Conservation (phyloP, 2,329 filamentous ascomycete genomes). For the Tolypocladium inflatum region DNA sequence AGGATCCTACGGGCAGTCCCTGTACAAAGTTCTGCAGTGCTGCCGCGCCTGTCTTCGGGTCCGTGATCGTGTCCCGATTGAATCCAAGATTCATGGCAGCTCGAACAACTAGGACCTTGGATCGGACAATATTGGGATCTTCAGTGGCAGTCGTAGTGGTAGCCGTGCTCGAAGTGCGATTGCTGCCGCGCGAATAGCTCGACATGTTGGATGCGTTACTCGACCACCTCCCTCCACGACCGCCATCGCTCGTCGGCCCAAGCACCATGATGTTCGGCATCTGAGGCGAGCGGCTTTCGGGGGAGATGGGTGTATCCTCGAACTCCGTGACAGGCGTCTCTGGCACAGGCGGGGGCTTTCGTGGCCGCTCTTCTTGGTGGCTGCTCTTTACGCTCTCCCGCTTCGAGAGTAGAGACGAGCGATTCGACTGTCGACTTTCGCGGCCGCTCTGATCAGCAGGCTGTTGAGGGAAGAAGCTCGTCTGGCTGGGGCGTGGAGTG, state of each 20-base stretch:
- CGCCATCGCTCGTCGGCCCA: slow-evolving; percentile 53
- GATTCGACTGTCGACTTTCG: slow-evolving; percentile 40
- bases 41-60: slow-evolving; percentile 34
- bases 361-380: slow-evolving; percentile 36
- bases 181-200: slow-evolving; percentile 64
- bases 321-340: slow-evolving; percentile 95
- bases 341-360: slow-evolving; percentile 46
- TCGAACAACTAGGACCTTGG: slow-evolving; percentile 73
- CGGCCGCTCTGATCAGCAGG: slow-evolving; percentile 38
- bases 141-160: slow-evolving; percentile 61
- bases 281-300: slow-evolving; percentile 63
- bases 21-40: slow-evolving; percentile 69
- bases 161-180: slow-evolving; percentile 59
- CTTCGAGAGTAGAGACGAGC: slow-evolving; percentile 41
- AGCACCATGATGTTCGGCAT: slow-evolving; percentile 84
- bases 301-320: slow-evolving; percentile 78
- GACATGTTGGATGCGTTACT: slow-evolving; percentile 73
- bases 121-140: slow-evolving; percentile 65
- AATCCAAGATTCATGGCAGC: slow-evolving; percentile 82
- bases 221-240: slow-evolving; percentile 66
- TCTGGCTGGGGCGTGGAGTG: slow-evolving; percentile 74
- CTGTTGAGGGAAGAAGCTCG: slow-evolving; percentile 53
- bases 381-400: slow-evolving; percentile 41
- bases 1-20: slow-evolving; percentile 64
- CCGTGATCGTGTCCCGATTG: slow-evolving; percentile 44